Percentiles rank a stretch among this genome's conserved stretches.
Conservation (phyloP, 148 eudicot genomes). For the Heliamphora exappendiculata region DNA sequence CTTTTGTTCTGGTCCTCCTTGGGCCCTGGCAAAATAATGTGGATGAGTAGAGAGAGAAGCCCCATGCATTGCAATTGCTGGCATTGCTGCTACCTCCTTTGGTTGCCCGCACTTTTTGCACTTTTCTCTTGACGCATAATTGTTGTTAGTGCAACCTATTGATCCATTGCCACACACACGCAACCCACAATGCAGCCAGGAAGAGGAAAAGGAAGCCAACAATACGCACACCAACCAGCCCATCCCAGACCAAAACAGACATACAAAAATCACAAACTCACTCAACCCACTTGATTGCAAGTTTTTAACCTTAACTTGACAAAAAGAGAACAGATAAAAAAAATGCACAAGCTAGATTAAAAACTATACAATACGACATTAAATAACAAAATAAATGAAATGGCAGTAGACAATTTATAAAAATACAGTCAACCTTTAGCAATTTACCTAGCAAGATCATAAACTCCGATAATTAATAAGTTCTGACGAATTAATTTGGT, state of each 20-base stretch:
- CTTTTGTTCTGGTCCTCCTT: constrained; percentile 42
- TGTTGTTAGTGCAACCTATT: constrained; percentile 97
- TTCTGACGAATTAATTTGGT: not conserved
- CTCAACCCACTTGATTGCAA: constrained; percentile 38
- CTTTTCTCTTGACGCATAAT: constrained; percentile 89
- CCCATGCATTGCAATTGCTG: constrained; percentile 65
- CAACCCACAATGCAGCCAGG: constrained; percentile 66
- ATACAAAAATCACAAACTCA: constrained; percentile 48
- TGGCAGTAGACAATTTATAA: not conserved
- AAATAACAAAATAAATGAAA: not conserved
- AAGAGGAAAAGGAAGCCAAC: constrained; percentile 48
- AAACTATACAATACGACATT: not conserved
- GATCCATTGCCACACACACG: constrained; percentile 66
- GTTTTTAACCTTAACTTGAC: constrained; percentile 9
- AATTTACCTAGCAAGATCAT: not conserved
- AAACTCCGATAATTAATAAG: not conserved
- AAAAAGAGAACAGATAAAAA: not conserved
- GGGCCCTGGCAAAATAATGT: constrained; percentile 47
- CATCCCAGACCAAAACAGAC: constrained; percentile 45
- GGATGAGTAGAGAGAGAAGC: constrained; percentile 46
- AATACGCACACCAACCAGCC: constrained; percentile 61
- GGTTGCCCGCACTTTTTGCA: constrained; percentile 85
- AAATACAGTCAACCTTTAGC: not conserved
- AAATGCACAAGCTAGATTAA: not conserved
- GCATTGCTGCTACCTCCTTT: constrained; percentile 76